Conservation (phyloP, 2,329 filamentous ascomycete species). For the Neonectria neomacrospora region DNA sequence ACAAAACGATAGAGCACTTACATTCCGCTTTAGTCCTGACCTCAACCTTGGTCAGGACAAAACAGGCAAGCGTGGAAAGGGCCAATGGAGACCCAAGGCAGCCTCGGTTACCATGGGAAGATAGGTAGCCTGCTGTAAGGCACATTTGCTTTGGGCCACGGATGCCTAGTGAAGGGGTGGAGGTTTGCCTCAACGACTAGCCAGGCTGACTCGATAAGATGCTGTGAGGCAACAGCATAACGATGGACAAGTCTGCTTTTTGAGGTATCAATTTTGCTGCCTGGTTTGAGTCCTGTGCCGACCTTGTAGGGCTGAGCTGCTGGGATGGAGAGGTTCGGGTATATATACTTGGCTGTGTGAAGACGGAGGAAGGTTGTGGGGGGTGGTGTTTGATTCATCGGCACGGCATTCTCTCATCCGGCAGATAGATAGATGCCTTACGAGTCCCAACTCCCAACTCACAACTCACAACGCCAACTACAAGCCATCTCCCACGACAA, state of each 20-base stretch:
- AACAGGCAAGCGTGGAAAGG: not conserved
- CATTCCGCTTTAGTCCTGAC: not conserved
- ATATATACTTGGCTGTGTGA: not conserved
- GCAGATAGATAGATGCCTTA: not conserved
- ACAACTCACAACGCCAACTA: not conserved
- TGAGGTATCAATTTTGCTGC: conserved; percentile 17
- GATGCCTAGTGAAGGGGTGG: not conserved
- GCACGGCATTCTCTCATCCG: not conserved
- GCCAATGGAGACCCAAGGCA: not conserved
- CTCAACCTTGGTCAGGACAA: not conserved
- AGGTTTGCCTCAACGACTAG: not conserved
- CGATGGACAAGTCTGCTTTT: not conserved
- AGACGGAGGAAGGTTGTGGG: not conserved
- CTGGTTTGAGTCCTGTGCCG: not conserved
- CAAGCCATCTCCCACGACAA: not conserved
- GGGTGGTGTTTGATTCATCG: conserved; percentile 7
- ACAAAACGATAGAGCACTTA: not conserved
- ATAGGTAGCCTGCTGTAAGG: not conserved
- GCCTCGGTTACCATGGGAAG: too few relatives aligned
- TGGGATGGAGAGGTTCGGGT: not conserved
- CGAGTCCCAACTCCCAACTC: not conserved
- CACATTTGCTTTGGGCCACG: not conserved
- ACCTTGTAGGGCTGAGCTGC: not conserved
- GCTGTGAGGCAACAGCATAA: conserved; percentile 18
- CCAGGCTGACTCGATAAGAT: not conserved